Conservation (phyloP, 2,329 filamentous ascomycete species). For the Aspergillus sp. region DNA sequence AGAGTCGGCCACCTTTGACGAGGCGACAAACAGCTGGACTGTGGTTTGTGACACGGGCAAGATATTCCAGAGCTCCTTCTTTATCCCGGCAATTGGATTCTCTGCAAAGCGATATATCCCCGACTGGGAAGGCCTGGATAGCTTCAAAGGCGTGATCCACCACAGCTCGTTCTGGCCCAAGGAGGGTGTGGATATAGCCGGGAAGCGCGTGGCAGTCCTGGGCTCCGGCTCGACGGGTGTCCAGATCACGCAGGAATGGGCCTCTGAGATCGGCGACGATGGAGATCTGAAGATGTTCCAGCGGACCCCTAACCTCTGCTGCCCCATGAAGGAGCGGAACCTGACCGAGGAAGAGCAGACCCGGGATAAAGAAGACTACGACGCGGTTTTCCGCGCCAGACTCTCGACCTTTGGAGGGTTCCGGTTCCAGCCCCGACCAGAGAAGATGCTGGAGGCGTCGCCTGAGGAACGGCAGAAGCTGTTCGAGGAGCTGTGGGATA, state of each 20-base stretch:
- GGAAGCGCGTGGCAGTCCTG: conserved; percentile 55
- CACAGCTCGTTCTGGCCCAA: conserved; percentile 58
- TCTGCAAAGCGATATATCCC: conserved; percentile 45
- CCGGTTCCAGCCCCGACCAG: conserved; percentile 53
- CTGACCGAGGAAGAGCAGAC: neutral
- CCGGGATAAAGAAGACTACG: conserved; percentile 42
- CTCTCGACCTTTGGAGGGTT: conserved; percentile 52
- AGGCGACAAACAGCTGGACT: conserved; percentile 41
- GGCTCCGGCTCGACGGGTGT: conserved; percentile 57
- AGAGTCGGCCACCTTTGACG: conserved; percentile 41
- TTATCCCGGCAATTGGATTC: conserved; percentile 47
- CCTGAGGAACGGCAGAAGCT: conserved; percentile 50
- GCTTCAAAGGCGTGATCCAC: conserved; percentile 53
- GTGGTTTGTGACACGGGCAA: conserved; percentile 44
- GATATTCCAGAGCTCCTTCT: conserved; percentile 42
- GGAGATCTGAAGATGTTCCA: conserved; percentile 56
- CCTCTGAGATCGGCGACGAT: conserved; percentile 42
- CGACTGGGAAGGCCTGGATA: conserved; percentile 33
- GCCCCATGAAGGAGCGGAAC: conserved; percentile 28
- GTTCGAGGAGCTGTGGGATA: conserved; percentile 51
- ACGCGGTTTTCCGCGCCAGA: conserved; percentile 52
- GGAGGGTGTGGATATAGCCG: conserved; percentile 44
- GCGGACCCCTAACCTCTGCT: conserved; percentile 65
- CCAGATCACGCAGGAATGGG: conserved; percentile 59
- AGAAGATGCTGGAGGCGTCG: conserved; percentile 52